phyloP scores from a whole-genome alignment of 2,329 filamentous ascomycete genomes.

The Beauveria caledonica region DNA sequence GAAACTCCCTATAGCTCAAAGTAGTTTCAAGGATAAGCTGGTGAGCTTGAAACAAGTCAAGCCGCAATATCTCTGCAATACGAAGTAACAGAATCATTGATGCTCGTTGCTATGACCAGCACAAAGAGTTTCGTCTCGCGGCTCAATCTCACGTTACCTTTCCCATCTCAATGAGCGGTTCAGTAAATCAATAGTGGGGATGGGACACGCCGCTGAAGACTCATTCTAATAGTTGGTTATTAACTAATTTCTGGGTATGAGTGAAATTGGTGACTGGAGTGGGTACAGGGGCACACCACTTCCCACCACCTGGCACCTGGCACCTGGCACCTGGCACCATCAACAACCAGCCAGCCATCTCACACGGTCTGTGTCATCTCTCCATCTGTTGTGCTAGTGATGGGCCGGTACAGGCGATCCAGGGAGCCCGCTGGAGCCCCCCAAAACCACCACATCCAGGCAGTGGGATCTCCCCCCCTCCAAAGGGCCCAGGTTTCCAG shows the following conservation, averaged over 20 bases:
- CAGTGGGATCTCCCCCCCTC: background rate
- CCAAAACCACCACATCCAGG: background rate
- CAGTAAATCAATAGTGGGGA: background rate
- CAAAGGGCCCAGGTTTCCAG: background rate
- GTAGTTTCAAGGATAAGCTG: slow-evolving; percentile 2
- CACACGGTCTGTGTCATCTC: background rate
- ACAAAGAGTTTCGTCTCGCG: background rate
- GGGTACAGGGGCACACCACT: background rate
- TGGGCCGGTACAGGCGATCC: slow-evolving; percentile 6
- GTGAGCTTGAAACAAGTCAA: background rate
- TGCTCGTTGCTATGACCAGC: background rate
- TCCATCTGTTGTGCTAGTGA: slow-evolving; percentile 2
- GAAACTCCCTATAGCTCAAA: background rate
- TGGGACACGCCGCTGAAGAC: background rate
- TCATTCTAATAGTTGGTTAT: too few species aligned
- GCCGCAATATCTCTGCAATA: background rate
- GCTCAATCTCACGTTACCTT: background rate
- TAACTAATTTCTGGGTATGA: background rate
- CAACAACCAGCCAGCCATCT: background rate
- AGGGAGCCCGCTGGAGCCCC: background rate
- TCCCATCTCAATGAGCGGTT: background rate
- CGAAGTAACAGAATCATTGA: background rate
- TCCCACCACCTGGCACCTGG: background rate
- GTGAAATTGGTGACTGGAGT: background rate
- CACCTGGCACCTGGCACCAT: background rate